Evolutionary conservation across 192 early-diverging fungal genomes (phyloP), one percentile per base, ranked within the genome.

Genomic region (Backusella parvicylindrica): DNA sequence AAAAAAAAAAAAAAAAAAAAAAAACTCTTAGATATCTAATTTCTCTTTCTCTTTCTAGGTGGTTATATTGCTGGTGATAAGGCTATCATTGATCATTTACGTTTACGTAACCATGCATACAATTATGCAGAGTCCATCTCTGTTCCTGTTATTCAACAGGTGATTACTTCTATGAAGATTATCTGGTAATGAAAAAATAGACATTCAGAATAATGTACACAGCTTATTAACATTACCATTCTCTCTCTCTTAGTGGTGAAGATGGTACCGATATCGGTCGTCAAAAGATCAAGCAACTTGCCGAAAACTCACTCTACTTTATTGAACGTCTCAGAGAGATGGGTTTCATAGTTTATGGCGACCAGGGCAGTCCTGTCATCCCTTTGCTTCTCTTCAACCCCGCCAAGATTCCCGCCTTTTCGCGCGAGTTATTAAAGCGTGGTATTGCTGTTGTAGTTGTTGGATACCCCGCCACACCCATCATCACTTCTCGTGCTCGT

Each of bases 361-460:
- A 93, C 75, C 76, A 84, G 16, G 96, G 94, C 65, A 93, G 91
- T 28, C 98, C 98, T 23, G 94, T 99, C 15, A 86, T 97, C 6
- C 98, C 98, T 6, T 79, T 99, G 38, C 81, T 99, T 38, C 83
- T 99, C 65, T 96, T 95, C 80, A 94, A 95, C 83, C 98, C 97
- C 6, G 94, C 94, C 70, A 99, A 99, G 86, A 96, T 99, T 78
- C 80, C 79, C 38, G 98, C 97, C 36, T 98, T 99, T 78, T 95
- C 95, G 53, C 89, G 96, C 38, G 96, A 96, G 81, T 89, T 91
- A 67, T 88, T 98, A 36, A 86, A 91, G 73, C 87, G 95, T 60
- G 92, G 92, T 69, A 92, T 99, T 75, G 95, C 96, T 15, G 94
- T 97, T 7, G 96, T 98, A 6, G 96, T 99, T 0, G 98, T 98